phyloP scores from a whole-genome alignment of 345 rosid species.

The Gynandropsis gynandra region DNA sequence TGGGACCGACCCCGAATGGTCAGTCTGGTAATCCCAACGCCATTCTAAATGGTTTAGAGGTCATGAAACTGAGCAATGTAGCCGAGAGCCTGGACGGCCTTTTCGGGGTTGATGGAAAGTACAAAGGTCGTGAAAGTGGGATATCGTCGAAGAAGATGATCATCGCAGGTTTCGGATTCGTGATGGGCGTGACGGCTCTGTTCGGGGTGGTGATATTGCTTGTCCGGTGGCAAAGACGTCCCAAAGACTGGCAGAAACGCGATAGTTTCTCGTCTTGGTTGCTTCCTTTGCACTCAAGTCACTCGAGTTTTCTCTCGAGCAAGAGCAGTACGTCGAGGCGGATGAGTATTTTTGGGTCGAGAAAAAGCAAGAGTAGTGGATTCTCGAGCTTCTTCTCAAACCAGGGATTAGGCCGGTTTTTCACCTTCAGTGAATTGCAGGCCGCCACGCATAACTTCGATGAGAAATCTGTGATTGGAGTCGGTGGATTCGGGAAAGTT shows the following conservation, averaged over 20 bases:
- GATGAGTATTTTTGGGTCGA: conserved; percentile 51
- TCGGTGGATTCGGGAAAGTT: conserved; percentile 87
- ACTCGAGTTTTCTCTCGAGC: conserved; percentile 42
- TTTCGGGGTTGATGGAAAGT: conserved; percentile 31
- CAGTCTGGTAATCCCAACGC: conserved; percentile 43
- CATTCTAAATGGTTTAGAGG: conserved; percentile 68
- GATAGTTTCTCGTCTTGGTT: conserved; percentile 74
- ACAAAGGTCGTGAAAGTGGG: conserved; percentile 17
- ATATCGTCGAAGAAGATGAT: conserved; percentile 38
- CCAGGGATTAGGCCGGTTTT: conserved; percentile 53
- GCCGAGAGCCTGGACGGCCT: conserved; percentile 55
- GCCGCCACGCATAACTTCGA: conserved; percentile 60
- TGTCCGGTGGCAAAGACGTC: conserved; percentile 45
- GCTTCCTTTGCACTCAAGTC: conserved; percentile 45
- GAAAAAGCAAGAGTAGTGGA: conserved; percentile 43
- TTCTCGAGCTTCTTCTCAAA: conserved; percentile 50
- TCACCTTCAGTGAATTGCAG: conserved; percentile 54
- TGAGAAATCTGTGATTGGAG: conserved; percentile 65
- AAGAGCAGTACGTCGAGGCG: conserved; percentile 44
- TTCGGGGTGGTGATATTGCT: conserved; percentile 36
- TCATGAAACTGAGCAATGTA: conserved; percentile 58
- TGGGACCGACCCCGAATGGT: conserved; percentile 41
- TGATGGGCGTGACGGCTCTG: conserved; percentile 41
- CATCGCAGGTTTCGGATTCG: conserved; percentile 44
- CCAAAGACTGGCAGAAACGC: conserved; percentile 51